Percentiles rank a stretch among this genome's conserved stretches.
Conservation (phyloP, 2,329 filamentous ascomycete genomes). For the Pestalotiopsis sp. region DNA sequence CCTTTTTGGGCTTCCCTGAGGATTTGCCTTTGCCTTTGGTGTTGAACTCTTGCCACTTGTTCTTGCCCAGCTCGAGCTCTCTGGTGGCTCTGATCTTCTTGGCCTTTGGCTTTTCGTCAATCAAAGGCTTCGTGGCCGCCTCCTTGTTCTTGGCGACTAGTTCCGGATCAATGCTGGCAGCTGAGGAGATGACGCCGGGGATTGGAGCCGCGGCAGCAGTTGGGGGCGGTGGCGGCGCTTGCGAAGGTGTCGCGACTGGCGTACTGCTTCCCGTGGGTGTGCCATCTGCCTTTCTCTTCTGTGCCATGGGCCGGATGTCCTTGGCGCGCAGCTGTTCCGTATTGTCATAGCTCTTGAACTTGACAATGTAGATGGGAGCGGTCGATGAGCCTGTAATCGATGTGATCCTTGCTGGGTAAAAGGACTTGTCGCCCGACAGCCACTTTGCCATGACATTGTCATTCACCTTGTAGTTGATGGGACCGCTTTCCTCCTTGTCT, state of each 20-base stretch:
- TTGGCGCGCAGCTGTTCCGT: slow-evolving; percentile 80
- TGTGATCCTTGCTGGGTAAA: slow-evolving; percentile 91
- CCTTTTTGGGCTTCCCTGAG: slow-evolving; percentile 67
- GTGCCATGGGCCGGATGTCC: slow-evolving; percentile 80
- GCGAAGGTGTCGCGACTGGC: slow-evolving; percentile 35
- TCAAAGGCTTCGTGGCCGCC: slow-evolving; percentile 62
- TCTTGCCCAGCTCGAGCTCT: slow-evolving; percentile 87
- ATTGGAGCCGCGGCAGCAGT: slow-evolving; percentile 35
- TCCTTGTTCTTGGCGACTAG: slow-evolving; percentile 54
- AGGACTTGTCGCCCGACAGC: slow-evolving; percentile 84
- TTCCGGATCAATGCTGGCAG: slow-evolving; percentile 60
- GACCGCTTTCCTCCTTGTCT: slow-evolving; percentile 57
- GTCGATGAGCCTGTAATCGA: slow-evolving; percentile 91
- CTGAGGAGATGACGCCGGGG: slow-evolving; percentile 55
- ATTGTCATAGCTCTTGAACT: slow-evolving; percentile 88
- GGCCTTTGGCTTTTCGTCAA: slow-evolving; percentile 75
- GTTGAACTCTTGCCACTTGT: slow-evolving; percentile 93
- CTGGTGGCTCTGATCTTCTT: slow-evolving; percentile 93
- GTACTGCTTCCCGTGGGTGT: slow-evolving; percentile 54
- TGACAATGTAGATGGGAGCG: slow-evolving; percentile 90
- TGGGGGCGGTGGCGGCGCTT: slow-evolving; percentile 26
- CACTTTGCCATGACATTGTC: slow-evolving; percentile 91
- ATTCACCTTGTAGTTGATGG: slow-evolving; percentile 77
- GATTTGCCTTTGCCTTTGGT: slow-evolving; percentile 72
- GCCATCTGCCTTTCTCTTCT: slow-evolving; percentile 86